phyloP scores from a whole-genome alignment of 1,139 yeast genomes.

The Saccharomyces hybrid region DNA sequence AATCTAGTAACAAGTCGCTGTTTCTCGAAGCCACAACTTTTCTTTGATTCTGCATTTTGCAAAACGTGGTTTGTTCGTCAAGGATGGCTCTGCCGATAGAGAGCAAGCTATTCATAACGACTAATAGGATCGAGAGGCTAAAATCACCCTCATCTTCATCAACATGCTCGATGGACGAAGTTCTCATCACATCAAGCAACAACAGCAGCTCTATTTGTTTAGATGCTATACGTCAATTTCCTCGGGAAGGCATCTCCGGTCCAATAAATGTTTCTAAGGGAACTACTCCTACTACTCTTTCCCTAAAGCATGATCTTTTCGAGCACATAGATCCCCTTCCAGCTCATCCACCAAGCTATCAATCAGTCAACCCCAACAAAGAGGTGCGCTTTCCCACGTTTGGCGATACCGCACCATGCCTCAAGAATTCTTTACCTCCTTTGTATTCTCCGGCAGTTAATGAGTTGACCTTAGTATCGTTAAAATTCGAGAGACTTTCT shows the following conservation, averaged over 20 bases:
- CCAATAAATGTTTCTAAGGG: not conserved
- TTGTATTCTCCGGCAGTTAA: constrained; percentile 48
- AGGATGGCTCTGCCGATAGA: not conserved
- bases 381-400: constrained; percentile 39
- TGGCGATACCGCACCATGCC: constrained; percentile 23
- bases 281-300: not conserved
- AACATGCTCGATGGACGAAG: constrained; percentile 9
- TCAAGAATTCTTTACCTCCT: constrained; percentile 38
- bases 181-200: constrained; percentile 8
- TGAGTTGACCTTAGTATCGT: constrained; percentile 42
- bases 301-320: constrained; percentile 21
- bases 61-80: not conserved
- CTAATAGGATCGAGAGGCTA: constrained; percentile 7
- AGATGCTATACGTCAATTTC: not conserved
- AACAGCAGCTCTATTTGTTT: constrained; percentile 6
- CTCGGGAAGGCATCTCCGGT: not conserved
- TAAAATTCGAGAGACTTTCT: constrained; percentile 57
- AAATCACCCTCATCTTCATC: constrained; percentile 12
- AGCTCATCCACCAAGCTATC: constrained; percentile 41
- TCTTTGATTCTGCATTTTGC: constrained; percentile 1
- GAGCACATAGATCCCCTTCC: constrained; percentile 44
- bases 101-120: not conserved
- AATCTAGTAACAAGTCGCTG: too few relatives aligned
- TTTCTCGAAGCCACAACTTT: not conserved
- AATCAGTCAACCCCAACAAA: constrained; percentile 31